Percentiles rank a stretch among this genome's conserved stretches.
phyloP scores from a whole-genome alignment of 2,329 filamentous ascomycete species.

The Pseudogymnoascus sp. region DNA sequence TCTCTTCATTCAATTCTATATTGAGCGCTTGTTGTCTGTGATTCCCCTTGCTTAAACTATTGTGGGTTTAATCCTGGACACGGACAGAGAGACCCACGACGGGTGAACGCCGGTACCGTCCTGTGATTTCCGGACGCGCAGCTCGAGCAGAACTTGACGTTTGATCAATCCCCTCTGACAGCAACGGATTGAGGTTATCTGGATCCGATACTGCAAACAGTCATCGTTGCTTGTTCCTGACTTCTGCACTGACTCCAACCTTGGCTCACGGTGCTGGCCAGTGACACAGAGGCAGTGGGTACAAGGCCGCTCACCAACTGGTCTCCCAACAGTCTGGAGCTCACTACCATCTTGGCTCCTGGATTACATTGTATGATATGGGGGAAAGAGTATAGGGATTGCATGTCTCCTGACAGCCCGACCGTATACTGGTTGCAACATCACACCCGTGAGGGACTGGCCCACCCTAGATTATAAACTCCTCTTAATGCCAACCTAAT shows the following conservation, averaged over 20 bases:
- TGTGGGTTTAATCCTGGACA: neutral
- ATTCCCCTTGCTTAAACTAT: neutral
- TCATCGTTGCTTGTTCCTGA: neutral
- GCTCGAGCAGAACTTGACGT: neutral
- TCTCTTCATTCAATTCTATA: neutral
- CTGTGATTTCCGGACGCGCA: neutral
- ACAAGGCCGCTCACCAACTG: neutral
- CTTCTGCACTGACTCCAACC: neutral
- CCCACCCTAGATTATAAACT: neutral
- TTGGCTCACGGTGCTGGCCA: neutral
- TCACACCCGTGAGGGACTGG: neutral
- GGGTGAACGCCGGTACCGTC: slow-evolving; percentile 1
- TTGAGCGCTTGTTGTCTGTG: neutral
- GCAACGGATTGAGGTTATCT: neutral
- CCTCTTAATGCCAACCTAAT: slow-evolving; percentile 5
- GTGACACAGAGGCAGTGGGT: neutral
- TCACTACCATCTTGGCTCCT: neutral
- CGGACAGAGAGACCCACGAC: neutral
- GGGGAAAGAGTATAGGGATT: neutral
- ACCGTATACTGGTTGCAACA: slow-evolving; percentile 1
- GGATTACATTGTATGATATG: neutral
- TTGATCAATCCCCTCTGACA: neutral
- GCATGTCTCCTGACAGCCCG: neutral
- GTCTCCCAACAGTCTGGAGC: neutral
- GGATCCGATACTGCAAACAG: neutral